phyloP scores from a whole-genome alignment of 2,329 filamentous ascomycete species.

The Diatrype stigma region DNA sequence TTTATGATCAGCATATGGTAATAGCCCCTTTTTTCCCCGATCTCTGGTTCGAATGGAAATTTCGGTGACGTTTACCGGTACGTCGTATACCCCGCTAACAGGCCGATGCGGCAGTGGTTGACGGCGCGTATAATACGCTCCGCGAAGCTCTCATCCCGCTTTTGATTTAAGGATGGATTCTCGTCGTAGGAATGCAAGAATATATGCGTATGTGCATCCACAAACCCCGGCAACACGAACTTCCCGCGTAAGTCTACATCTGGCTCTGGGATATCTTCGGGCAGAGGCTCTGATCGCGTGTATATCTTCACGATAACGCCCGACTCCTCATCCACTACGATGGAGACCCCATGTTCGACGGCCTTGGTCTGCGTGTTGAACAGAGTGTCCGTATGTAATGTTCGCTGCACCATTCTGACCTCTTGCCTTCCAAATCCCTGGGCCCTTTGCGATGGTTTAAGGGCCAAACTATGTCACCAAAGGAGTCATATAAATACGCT shows the following conservation, averaged over 20 bases:
- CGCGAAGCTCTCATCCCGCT: slow-evolving; percentile 50
- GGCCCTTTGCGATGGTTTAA: background rate
- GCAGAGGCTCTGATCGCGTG: slow-evolving; percentile 12
- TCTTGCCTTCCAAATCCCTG: background rate
- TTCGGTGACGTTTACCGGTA: too few relatives aligned
- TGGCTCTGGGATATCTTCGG: background rate
- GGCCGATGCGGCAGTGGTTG: slow-evolving; percentile 45
- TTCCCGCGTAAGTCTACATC: slow-evolving; percentile 47
- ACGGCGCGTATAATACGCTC: slow-evolving; percentile 48
- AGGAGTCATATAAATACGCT: background rate
- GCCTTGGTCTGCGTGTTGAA: slow-evolving; percentile 42
- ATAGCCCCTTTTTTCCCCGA: too few relatives aligned
- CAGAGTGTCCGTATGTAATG: slow-evolving; percentile 41
- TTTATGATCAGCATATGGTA: too few relatives aligned
- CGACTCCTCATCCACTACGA: slow-evolving; percentile 34
- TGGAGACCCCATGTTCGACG: slow-evolving; percentile 37
- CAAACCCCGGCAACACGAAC: slow-evolving; percentile 44
- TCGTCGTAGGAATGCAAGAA: slow-evolving; percentile 44
- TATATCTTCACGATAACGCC: slow-evolving; percentile 37
- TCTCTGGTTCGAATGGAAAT: too few relatives aligned
- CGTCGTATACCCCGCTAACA: slow-evolving; percentile 52
- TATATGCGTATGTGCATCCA: slow-evolving; percentile 49
- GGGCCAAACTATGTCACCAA: background rate
- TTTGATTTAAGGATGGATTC: slow-evolving; percentile 31
- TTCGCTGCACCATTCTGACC: slow-evolving; percentile 5